Conservation (phyloP, 805 yeast genomes). For the Huiozyma naganishii region DNA sequence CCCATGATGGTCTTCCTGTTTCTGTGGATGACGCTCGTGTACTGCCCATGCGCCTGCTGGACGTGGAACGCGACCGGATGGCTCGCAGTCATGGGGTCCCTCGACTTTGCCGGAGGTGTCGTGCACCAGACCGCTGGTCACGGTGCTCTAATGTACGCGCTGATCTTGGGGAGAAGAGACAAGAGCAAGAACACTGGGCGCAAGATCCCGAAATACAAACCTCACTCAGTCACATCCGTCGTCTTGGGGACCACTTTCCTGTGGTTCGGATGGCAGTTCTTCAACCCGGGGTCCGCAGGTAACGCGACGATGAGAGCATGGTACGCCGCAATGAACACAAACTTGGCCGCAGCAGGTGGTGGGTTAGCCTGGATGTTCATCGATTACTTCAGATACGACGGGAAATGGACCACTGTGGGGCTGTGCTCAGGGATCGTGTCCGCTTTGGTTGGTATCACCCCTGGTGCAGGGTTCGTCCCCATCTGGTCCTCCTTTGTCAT, state of each 20-base stretch:
- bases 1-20: conserved; percentile 95
- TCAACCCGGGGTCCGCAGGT: conserved; percentile 98
- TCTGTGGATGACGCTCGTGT: conserved; percentile 89
- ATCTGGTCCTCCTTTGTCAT: conserved; percentile 79
- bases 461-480: conserved; percentile 95
- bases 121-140: conserved; percentile 93
- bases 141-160: conserved; percentile 89
- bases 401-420: conserved; percentile 88
- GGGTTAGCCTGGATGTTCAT: conserved; percentile 91
- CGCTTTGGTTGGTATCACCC: conserved; percentile 91
- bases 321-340: conserved; percentile 89
- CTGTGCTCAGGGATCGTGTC: conserved; percentile 89
- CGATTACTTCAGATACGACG: conserved; percentile 77
- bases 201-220: conserved; percentile 79
- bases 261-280: conserved; percentile 95
- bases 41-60: conserved; percentile 95
- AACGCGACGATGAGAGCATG: conserved; percentile 86
- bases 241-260: conserved; percentile 89
- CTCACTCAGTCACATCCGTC: conserved; percentile 83
- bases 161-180: conserved; percentile 83
- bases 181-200: conserved; percentile 50
- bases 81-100: conserved; percentile 71
- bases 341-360: conserved; percentile 87
- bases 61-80: conserved; percentile 94
- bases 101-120: conserved; percentile 98